Conservation (phyloP, 2,329 filamentous ascomycete species). For the Aspergillus sp. region DNA sequence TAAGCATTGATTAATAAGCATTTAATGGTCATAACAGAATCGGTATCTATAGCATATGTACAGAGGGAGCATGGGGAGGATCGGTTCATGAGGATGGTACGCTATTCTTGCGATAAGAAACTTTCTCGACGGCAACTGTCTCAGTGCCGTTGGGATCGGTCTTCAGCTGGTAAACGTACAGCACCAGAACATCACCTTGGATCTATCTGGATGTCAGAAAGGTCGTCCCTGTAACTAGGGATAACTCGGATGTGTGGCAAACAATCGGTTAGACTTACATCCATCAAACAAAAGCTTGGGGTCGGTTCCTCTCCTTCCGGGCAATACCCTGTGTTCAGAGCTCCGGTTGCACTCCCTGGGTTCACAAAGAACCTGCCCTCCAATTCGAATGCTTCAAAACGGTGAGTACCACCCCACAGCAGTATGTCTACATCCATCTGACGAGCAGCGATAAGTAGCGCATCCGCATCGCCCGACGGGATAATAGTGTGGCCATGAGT, state of each 20-base stretch:
- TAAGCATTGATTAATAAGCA: not conserved
- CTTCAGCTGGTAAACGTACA: slow-evolving; percentile 88
- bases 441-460: slow-evolving; percentile 64
- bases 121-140: slow-evolving; percentile 81
- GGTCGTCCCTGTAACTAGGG: not conserved
- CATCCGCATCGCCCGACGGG: slow-evolving; percentile 64
- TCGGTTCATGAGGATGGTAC: slow-evolving; percentile 54
- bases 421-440: slow-evolving; percentile 72
- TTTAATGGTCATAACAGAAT: not conserved
- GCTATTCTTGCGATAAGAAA: slow-evolving; percentile 78
- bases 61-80: slow-evolving; percentile 22
- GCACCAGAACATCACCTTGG: slow-evolving; percentile 90
- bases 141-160: slow-evolving; percentile 75
- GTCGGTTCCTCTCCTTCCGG: slow-evolving; percentile 66
- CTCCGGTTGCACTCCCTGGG: slow-evolving; percentile 67
- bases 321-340: slow-evolving; percentile 62
- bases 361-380: slow-evolving; percentile 72
- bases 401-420: slow-evolving; percentile 68
- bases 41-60: slow-evolving; percentile 30
- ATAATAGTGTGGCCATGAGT: slow-evolving; percentile 72
- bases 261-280: slow-evolving; percentile 62
- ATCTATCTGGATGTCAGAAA: slow-evolving; percentile 56
- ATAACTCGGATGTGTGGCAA: not conserved
- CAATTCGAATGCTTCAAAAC: slow-evolving; percentile 70
- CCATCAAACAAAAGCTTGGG: slow-evolving; percentile 96